phyloP scores from a whole-genome alignment of 164 flowering plant species.

The Tetracentron sinense region DNA sequence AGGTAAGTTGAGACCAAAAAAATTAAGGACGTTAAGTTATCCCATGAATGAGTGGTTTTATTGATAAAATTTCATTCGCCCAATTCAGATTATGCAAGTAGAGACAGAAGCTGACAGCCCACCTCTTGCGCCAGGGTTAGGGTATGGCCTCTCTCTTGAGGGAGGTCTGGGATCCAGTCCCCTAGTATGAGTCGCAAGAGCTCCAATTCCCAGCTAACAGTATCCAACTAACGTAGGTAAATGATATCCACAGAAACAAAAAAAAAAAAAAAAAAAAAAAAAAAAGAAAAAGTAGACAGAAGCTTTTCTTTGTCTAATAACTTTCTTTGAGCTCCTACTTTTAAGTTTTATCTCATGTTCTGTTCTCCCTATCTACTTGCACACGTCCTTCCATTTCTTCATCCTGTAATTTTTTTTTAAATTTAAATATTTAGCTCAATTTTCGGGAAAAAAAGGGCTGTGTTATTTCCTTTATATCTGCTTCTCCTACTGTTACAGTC shows the following conservation, averaged over 20 bases:
- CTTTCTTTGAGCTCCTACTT: not conserved
- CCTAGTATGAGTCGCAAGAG: no score
- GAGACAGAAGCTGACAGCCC: not conserved
- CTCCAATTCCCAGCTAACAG: no score
- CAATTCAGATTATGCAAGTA: not conserved
- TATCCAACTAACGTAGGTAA: no score
- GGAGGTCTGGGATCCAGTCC: no score
- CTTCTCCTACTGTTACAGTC: slow-evolving; percentile 2
- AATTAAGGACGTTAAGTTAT: no score
- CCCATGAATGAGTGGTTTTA: not conserved
- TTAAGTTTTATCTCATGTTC: slow-evolving; percentile 1
- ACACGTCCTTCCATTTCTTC: not conserved
- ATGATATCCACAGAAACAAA: no score
- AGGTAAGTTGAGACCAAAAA: no score
- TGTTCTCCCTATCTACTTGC: slow-evolving; percentile 2
- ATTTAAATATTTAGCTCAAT: not conserved
- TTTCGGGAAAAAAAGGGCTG: slow-evolving; percentile 1
- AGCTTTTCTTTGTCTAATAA: not conserved
- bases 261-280: no score
- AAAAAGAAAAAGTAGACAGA: no score
- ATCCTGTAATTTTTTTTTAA: not conserved
- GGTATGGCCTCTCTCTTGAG: no score
- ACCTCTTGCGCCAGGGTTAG: no score
- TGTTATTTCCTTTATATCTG: slow-evolving; percentile 6
- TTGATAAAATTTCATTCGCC: not conserved